Percentiles rank a stretch among this genome's conserved stretches.
Conservation (phyloP, 2,329 filamentous ascomycete genomes). For the Samsoniella hepiali region DNA sequence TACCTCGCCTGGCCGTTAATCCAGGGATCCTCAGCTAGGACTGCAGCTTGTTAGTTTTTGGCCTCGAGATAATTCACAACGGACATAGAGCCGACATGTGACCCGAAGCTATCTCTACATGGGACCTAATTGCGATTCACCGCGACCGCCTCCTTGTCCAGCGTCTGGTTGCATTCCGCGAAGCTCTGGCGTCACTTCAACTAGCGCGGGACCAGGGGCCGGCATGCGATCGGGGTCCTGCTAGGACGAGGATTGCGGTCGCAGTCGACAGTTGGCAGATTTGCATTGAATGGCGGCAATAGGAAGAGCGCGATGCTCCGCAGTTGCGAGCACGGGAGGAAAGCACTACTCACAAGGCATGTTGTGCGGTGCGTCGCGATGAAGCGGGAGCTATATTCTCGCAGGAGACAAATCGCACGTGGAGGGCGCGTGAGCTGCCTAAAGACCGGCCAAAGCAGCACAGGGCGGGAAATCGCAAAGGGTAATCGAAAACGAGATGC, state of each 20-base stretch:
- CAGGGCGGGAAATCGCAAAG: neutral
- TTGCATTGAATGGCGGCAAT: neutral
- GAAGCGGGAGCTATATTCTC: conserved; percentile 5
- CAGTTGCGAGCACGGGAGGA: neutral
- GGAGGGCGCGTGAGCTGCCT: neutral
- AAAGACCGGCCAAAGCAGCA: neutral
- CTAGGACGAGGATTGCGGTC: neutral
- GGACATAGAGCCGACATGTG: neutral
- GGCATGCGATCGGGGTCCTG: neutral
- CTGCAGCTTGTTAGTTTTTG: conserved; percentile 24
- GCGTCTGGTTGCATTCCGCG: neutral
- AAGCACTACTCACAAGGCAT: conserved; percentile 16
- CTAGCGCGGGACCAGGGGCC: neutral
- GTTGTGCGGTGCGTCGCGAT: conserved; percentile 12
- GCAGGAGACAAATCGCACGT: neutral
- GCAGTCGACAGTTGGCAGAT: neutral
- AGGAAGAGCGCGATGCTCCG: neutral
- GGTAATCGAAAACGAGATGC: neutral
- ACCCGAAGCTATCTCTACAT: neutral
- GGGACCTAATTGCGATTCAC: neutral
- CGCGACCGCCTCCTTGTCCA: neutral
- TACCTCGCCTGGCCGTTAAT: conserved; percentile 36
- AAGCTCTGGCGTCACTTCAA: neutral
- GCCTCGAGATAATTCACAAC: neutral
- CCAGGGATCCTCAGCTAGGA: conserved; percentile 39